phyloP scores from a whole-genome alignment of 345 rosid species.

The Aurinia saxatilis region DNA sequence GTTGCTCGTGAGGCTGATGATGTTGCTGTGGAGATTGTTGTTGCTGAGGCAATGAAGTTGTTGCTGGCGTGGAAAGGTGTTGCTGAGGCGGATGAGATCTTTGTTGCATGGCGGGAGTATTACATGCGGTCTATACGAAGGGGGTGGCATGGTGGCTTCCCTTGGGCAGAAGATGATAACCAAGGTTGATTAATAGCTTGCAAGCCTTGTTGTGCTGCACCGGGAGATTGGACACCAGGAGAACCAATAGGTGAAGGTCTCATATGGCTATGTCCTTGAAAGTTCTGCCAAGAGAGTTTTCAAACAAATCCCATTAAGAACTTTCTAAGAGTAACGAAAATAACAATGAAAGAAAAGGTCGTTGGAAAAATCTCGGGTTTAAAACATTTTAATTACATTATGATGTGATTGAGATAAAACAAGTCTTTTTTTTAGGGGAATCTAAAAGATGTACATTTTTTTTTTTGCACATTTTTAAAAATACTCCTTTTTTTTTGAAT shows the following conservation, averaged over 20 bases:
- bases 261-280: slow-evolving; percentile 65
- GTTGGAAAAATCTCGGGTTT: too few species aligned
- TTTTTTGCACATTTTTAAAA: too few species aligned
- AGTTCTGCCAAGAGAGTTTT: slow-evolving; percentile 38
- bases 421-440: too few species aligned
- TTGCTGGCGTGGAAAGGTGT: slow-evolving; percentile 36
- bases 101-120: slow-evolving; percentile 67
- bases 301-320: background rate
- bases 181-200: slow-evolving; percentile 71
- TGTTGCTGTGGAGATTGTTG: slow-evolving; percentile 43
- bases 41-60: slow-evolving; percentile 47
- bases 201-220: slow-evolving; percentile 51
- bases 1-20: slow-evolving; percentile 53
- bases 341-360: background rate
- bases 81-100: slow-evolving; percentile 67
- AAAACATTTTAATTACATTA: too few species aligned
- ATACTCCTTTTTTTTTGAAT: too few species aligned
- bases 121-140: slow-evolving; percentile 60
- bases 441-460: too few species aligned
- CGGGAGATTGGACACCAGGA: slow-evolving; percentile 48
- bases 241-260: slow-evolving; percentile 49
- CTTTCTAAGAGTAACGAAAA: background rate
- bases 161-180: slow-evolving; percentile 70
- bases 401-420: too few species aligned
- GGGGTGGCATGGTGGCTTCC: slow-evolving; percentile 75